Evolutionary conservation across 257 asterid genomes (phyloP).

Genomic region (Cordia subcordata): DNA sequence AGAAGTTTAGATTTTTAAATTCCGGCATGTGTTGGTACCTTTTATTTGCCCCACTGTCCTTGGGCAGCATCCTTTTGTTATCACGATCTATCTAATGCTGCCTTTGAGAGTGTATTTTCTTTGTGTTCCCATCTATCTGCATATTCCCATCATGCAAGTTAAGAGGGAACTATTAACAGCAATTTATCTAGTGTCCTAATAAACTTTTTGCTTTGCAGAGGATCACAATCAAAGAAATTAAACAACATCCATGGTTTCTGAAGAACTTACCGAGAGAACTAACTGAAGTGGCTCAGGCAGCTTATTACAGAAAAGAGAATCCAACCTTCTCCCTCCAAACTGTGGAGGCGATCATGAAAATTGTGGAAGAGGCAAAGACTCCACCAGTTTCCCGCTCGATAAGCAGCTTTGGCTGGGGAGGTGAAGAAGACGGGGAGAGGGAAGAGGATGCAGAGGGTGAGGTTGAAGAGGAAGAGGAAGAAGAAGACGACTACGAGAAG

Average conservation of each 20-base stretch:
- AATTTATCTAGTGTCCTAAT: background rate
- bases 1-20: too few species aligned
- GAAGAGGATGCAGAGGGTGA: conserved; percentile 36
- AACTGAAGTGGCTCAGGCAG: conserved; percentile 63
- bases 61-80: too few species aligned
- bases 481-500: conserved; percentile 72
- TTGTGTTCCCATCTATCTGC: too few species aligned
- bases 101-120: too few species aligned
- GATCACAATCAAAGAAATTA: conserved; percentile 56
- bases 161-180: background rate
- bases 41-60: too few species aligned
- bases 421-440: conserved; percentile 48
- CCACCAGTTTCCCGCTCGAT: conserved; percentile 57
- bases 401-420: conserved; percentile 76
- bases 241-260: conserved; percentile 76
- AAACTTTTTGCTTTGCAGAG: conserved; percentile 38
- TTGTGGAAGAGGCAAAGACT: conserved; percentile 66
- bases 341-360: conserved; percentile 64
- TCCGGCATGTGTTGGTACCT: too few species aligned
- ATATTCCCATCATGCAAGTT: background rate
- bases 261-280: conserved; percentile 78
- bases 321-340: conserved; percentile 62
- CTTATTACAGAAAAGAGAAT: conserved; percentile 54
- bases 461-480: conserved; percentile 36
- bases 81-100: too few species aligned